These are phyloP conservation scores for Pseudogymnoascus sp. DNA, from an alignment of 2,329 filamentous ascomycete species.

Conservation along the genomic window DNA sequence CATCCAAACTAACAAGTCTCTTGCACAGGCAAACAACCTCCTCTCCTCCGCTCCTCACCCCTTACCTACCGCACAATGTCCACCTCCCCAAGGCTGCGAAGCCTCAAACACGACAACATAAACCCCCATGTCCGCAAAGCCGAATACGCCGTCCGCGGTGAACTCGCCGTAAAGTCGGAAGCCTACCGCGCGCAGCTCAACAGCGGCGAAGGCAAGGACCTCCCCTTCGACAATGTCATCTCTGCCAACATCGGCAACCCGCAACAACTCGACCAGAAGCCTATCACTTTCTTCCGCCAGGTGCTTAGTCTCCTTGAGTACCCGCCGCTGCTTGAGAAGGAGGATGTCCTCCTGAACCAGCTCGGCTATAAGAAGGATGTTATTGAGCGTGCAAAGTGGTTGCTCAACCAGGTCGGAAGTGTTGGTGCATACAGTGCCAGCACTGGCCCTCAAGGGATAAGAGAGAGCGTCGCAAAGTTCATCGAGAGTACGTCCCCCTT, in stretches of 20 bases:
- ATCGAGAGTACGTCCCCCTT: conserved; percentile 62
- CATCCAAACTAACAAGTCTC: not conserved
- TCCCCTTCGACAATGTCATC: conserved; percentile 88
- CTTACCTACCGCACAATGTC: conserved; percentile 24
- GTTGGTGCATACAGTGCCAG: conserved; percentile 96
- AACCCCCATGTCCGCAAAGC: conserved; percentile 81
- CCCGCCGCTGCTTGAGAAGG: conserved; percentile 72
- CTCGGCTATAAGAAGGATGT: conserved; percentile 89
- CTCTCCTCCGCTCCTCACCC: not conserved
- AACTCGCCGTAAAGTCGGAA: conserved; percentile 89
- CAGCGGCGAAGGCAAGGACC: conserved; percentile 42
- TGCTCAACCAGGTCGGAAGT: conserved; percentile 76
- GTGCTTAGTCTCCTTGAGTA: conserved; percentile 91
- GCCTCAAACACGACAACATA: conserved; percentile 76
- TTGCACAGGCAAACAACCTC: not conserved
- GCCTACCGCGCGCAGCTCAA: conserved; percentile 70
- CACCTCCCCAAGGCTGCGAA: conserved; percentile 33
- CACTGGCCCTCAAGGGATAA: conserved; percentile 76
- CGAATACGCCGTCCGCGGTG: conserved; percentile 93
- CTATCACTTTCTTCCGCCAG: conserved; percentile 97
- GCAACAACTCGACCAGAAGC: conserved; percentile 97
- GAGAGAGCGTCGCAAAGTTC: conserved; percentile 84
- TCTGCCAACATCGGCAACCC: conserved; percentile 98
- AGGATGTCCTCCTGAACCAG: conserved; percentile 63
- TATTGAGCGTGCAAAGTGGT: conserved; percentile 69